Evolutionary conservation across 1,284 basidiomycete genomes (phyloP).

Genomic region (Cutaneotrichosporon cyanovorans): DNA sequence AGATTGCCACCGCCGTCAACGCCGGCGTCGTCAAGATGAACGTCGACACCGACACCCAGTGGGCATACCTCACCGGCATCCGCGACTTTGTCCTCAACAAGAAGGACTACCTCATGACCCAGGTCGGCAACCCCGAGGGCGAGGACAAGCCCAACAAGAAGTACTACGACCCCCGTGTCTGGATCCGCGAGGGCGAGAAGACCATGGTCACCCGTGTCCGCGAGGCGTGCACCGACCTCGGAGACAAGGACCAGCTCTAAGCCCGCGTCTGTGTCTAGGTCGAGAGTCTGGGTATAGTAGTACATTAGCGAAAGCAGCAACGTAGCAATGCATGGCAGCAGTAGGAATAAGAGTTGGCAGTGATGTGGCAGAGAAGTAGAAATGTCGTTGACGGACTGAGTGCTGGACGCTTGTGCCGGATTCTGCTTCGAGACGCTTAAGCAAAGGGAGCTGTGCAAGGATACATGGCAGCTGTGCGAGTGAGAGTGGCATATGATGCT

Average conservation of each 20-base stretch:
- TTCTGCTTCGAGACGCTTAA: no score
- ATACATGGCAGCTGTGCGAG: no score
- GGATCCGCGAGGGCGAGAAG: constrained; percentile 98
- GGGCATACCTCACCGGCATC: constrained; percentile 81
- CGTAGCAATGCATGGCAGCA: background rate
- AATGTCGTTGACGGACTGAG: no score
- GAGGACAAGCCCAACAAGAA: constrained; percentile 97
- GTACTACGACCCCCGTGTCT: constrained; percentile 87
- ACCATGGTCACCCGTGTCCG: constrained; percentile 80
- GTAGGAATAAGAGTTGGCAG: no score
- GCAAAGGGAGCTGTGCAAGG: no score
- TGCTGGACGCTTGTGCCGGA: no score
- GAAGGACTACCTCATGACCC: constrained; percentile 74
- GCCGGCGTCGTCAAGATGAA: constrained; percentile 98
- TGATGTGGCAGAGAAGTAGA: no score
- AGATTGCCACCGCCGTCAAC: constrained; percentile 84
- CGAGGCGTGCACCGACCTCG: constrained; percentile 83
- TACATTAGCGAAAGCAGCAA: background rate
- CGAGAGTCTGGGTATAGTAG: no score
- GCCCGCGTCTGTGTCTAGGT: background rate
- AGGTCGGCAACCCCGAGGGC: constrained; percentile 92
- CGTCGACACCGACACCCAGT: constrained; percentile 67
- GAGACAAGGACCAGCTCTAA: constrained; percentile 55
- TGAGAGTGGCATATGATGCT: no score
- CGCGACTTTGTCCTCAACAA: constrained; percentile 78